Evolutionary conservation across 176 grass and related monocot species (phyloP), one percentile per base, ranked within the genome.

Genomic region (Eragrostis nindensis): DNA sequence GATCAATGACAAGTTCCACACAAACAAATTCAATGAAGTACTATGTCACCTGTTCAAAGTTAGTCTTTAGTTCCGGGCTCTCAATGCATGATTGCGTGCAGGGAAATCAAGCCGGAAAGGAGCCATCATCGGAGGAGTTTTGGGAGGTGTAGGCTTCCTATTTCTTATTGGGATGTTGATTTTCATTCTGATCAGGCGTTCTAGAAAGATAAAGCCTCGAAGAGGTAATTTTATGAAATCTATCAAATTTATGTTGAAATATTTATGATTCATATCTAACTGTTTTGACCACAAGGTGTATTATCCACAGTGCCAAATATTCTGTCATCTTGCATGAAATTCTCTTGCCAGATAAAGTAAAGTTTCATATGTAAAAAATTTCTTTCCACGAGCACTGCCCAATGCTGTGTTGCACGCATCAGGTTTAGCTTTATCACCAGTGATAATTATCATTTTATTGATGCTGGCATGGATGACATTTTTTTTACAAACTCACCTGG

Each of bases 81-180:
- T 49, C 21, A 76, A 78, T 82, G 46, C 47, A 87, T 84, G 62
- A 72, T 68, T 36, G 63, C 9, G 62, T 82, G 65, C 67, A 97
- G 88, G 74, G 59, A 91, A 82, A 66, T 93, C 94, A 50, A 85
- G 73, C 41, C 41, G n/a, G 15, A 90, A 87, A 49, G 54, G 78
- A 54, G 94, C 77, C n/a, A 83, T 93, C 49, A 89, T 88, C 71
- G 94, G 88, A 89, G 91, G 80, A 60, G 64, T 91, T 79, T 26
- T 78, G 2, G 91, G 90, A 73, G 94, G 83, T 76, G 74, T 79
- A 46, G 74, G 78, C 52, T 72, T 87, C 62, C 39, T 93, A 15
- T 71, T 91, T 60, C 76, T 97, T 83, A 21, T 82, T 10, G 83
- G 71, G 7, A 21, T 89, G n/a, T 27, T 86, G 15, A 74, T 74